These are phyloP conservation scores for Trifolium fragiferum DNA, from an alignment of 306 rosid species.

Conservation along the genomic window DNA sequence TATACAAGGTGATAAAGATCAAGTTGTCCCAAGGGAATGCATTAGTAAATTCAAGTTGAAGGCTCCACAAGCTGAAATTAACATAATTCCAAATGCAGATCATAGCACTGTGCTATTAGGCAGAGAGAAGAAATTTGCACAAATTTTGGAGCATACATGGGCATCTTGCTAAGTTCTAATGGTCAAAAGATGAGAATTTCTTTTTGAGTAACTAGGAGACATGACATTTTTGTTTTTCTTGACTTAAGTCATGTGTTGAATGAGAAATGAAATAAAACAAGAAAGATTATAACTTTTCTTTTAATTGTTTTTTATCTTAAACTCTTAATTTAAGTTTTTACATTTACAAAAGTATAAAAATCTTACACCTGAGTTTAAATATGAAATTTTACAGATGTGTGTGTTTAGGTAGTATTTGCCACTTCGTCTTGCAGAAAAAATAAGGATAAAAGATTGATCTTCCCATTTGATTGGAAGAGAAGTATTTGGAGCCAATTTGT, in stretches of 20 bases:
- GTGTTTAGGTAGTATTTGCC: no score
- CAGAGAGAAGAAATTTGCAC: slow-evolving; percentile 63
- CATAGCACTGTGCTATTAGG: slow-evolving; percentile 63
- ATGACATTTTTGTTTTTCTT: background rate
- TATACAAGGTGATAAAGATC: slow-evolving; percentile 70
- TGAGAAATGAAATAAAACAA: background rate
- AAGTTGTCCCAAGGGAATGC: slow-evolving; percentile 63
- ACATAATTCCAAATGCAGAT: slow-evolving; percentile 58
- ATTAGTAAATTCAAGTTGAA: slow-evolving; percentile 50
- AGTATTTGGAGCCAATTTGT: no score
- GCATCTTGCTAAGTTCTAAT: slow-evolving; percentile 30
- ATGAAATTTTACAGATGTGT: no score
- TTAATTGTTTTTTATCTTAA: no score
- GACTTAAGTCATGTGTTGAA: background rate
- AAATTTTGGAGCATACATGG: slow-evolving; percentile 56
- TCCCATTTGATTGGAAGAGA: no score
- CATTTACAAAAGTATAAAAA: no score
- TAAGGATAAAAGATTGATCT: no score
- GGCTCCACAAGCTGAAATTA: slow-evolving; percentile 60
- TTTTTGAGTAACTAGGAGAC: slow-evolving; percentile 7
- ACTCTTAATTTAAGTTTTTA: no score
- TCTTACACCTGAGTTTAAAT: no score
- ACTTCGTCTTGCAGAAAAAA: no score
- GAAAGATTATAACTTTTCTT: background rate
- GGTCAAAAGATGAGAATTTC: slow-evolving; percentile 7